Evolutionary conservation across 352 stramenopile genomes (phyloP), one percentile per base, ranked within the genome.

Genomic region (Pythium volutum): DNA sequence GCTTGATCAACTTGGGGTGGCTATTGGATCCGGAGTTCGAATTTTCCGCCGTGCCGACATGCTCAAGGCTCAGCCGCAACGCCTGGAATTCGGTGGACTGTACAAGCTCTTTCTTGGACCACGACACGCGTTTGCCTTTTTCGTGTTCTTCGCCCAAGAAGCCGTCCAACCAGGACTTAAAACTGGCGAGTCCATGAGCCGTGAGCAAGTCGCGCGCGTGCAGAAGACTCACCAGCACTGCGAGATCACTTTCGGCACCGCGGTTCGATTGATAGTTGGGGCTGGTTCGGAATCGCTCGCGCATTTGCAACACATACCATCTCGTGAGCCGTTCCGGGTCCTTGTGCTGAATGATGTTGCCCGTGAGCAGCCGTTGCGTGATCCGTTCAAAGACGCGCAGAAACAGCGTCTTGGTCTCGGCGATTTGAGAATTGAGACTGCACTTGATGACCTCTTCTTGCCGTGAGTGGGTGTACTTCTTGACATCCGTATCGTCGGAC

Each of bases 401-500:
- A 33, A 88, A 88, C 9, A 88, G 69, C 26, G 56, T 60, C 65
- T 93, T 92, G 12, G 89, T 61, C 39, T 90, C 72, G 9, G 79
- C 70, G 39, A 93, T 84, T 26, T 87, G 76, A 14, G 63, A 66
- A 25, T 70, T 78, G 11, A 91, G 62, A 45, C 64, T 81, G 62
- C 81, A 93, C 25, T 89, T 81, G 59, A 93, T 86, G 27, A 95
- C 84, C 50, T 95, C 85, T 67, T 95, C 85, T 49, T 92, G 83
- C 2, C 85, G 73, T 20, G 80, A 82, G 50, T 93, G 84, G 1
- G 84, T 95, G 64, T 93, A 93, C 45, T 87, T 86, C 29, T 88
- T 91, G 16, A 99, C 96, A 57, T 98, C 91, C 1, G 80, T 33
- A 75, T 99, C 97, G 41, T 98, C 89, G 20, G 98, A 96, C 2